Percentiles rank a stretch among this genome's conserved stretches.
Evolutionary conservation across 2,329 filamentous ascomycete species (phyloP).

Genomic region (Verticillium dahliae): DNA sequence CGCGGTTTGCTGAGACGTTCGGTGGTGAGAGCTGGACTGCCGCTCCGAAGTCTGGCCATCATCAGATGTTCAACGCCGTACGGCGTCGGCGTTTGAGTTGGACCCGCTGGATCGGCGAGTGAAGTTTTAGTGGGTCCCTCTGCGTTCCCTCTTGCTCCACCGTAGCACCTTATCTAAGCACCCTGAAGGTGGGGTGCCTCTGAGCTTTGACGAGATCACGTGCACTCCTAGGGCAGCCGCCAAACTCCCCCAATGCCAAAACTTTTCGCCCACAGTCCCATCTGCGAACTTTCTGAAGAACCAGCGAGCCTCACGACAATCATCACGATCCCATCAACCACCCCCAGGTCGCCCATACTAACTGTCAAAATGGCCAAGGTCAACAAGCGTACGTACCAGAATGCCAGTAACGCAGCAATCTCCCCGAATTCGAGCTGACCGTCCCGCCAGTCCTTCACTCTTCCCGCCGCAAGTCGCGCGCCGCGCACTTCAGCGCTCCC

Average conservation of each 20-base stretch:
- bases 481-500: conserved; percentile 94
- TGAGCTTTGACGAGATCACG: not conserved
- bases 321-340: conserved; percentile 3
- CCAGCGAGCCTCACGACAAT: conserved; percentile 2
- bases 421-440: conserved; percentile 1
- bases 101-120: not conserved
- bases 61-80: not conserved
- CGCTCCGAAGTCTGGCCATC: not conserved
- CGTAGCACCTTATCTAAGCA: too few relatives aligned
- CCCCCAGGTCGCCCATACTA: conserved; percentile 10
- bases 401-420: not conserved
- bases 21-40: not conserved
- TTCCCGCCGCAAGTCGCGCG: conserved; percentile 97
- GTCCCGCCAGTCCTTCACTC: conserved; percentile 53
- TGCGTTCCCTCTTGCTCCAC: not conserved
- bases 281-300: conserved; percentile 1
- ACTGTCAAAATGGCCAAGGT: conserved; percentile 63
- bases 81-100: not conserved
- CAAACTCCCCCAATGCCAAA: not conserved
- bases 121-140: not conserved
- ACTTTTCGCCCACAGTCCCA: conserved; percentile 1
- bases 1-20: not conserved
- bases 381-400: conserved; percentile 45
- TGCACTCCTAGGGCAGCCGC: not conserved
- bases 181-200: too few relatives aligned